Evolutionary conservation across 768 basidiomycete genomes (phyloP), one percentile per base, ranked within the genome.

Genomic region (Tulasnella sp.): DNA sequence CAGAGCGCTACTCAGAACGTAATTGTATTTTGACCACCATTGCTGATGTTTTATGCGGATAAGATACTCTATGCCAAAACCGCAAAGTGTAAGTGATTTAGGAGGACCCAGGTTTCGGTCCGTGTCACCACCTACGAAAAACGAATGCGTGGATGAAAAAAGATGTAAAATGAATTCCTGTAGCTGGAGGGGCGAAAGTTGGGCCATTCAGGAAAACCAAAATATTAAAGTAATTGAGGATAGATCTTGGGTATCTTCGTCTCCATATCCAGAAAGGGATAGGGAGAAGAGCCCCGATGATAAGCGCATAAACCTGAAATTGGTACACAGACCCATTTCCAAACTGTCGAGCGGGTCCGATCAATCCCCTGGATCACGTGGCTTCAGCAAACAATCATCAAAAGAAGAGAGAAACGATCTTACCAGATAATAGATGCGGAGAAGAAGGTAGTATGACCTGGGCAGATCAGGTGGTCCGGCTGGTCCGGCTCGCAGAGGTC

Each of bases 11-110:
- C 85, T 85, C 1, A 88, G 83, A 38, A 88, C 84, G 80, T 88
- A 89, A 80, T 88, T 88, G 85, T 86, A 88, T 85, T 88, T 88
- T 21, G 86, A 86, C 88, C 88, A 89, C 88, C 87, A 88, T 5
- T 84, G 84, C 82, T 88, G 88, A 71, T 84, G 79, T 2, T 83
- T 82, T 21, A 86, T 84, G 7, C 88, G 85, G 10, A 88, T 76
- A 73, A 85, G 79, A 81, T 85, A 88, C 81, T 89, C 86, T 86
- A 81, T 62, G 36, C 19, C 24, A 0, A 2, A 72, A 18, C 8
- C 24, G 16, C 24, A 16, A 1, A 34, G 14, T 31, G 44, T 19
- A 12, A 74, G 42, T 9, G 6, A 8, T 34, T 31, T 38, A 39
- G 31, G 27, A 34, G 31, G 34, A 21, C 40, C 78, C n/a, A 31